Evolutionary conservation across 140 eudicot species (phyloP), one percentile per base, ranked within the genome.

Genomic region (Senecio squalidus): DNA sequence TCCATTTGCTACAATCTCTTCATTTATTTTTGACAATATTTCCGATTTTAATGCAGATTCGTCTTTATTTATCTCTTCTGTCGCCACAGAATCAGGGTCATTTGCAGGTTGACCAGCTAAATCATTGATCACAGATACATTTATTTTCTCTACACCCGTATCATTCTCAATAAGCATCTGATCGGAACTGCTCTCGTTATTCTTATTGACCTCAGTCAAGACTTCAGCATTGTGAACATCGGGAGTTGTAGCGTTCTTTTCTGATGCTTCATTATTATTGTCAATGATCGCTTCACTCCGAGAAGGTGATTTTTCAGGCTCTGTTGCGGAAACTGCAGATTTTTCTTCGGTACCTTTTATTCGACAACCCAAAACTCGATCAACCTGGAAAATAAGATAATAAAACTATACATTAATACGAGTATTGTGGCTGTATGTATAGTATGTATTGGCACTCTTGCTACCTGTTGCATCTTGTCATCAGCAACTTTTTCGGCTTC

Each of bases 311-410:
- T 62, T 81, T 44, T 54, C 54, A 33, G 66, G 15, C 39, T 68
- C 73, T 3, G 45, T 61, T 53, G 29, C 68, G 60, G 69, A 62
- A 27, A 34, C 43, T 9, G 58, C 36, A 69, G 79, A 43, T 43
- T 26, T 54, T 2, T 17, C 49, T 33, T 74, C 73, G 17, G 66
- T 68, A 28, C 71, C 82, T 63, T 61, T 85, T 58, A 87, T 71
- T 55, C 96, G 90, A 75, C 98, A 87, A 29, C 95, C 98, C 66
- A 92, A 60, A 65, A 92, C 92, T 50, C 86, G 80, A 78, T 87
- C 96, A 73, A 92, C 98, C 98, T 86, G 75, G 5, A 43, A 46
- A 52, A 59, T 29, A 18, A 34, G 14, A 41, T 18, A 10, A n/a
- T 16, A 44, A 46, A 43, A 23, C 45, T 53, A 3, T 27, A 53